A percentile compares a stretch with the other conserved stretches of the same genome.
phyloP scores from a whole-genome alignment of 2,329 filamentous ascomycete species.

The Clathrospora elynae region DNA sequence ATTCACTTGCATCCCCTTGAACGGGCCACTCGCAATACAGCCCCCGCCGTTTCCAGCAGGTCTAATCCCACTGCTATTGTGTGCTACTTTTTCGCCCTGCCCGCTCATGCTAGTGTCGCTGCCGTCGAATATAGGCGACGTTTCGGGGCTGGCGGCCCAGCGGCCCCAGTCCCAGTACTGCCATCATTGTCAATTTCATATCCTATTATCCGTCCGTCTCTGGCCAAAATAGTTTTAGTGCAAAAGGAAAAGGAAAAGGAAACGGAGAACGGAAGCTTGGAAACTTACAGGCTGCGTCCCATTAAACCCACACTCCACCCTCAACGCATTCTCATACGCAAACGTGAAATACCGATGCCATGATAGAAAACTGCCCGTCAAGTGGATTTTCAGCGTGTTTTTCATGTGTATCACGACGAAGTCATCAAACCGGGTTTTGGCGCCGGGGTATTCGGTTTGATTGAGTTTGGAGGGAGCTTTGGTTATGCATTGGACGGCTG shows the following conservation, averaged over 20 bases:
- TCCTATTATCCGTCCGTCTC: too few species aligned
- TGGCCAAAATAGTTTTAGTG: too few species aligned
- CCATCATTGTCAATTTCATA: background rate
- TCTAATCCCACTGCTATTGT: conserved; percentile 30
- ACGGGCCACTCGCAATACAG: conserved; percentile 59
- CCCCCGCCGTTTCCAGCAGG: conserved; percentile 61
- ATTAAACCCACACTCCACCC: conserved; percentile 52
- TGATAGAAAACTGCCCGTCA: conserved; percentile 44
- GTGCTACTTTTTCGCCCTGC: conserved; percentile 50
- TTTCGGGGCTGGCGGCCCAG: conserved; percentile 50
- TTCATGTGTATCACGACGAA: conserved; percentile 48
- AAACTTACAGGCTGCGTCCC: conserved; percentile 49
- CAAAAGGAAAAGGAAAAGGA: too few species aligned
- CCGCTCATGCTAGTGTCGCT: conserved; percentile 56
- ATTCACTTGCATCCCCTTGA: conserved; percentile 48
- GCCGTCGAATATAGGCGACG: conserved; percentile 63
- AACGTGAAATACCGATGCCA: conserved; percentile 53
- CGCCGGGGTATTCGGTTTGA: conserved; percentile 37
- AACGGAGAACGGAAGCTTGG: too few species aligned
- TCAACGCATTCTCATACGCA: conserved; percentile 51
- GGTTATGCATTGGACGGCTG: conserved; percentile 43
- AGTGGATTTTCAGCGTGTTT: conserved; percentile 42
- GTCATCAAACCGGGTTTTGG: conserved; percentile 44
- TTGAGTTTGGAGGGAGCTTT: conserved; percentile 31
- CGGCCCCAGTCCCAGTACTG: conserved; percentile 61